phyloP scores from a whole-genome alignment of 1,139 yeast species.

The Protomyces inouyei region DNA sequence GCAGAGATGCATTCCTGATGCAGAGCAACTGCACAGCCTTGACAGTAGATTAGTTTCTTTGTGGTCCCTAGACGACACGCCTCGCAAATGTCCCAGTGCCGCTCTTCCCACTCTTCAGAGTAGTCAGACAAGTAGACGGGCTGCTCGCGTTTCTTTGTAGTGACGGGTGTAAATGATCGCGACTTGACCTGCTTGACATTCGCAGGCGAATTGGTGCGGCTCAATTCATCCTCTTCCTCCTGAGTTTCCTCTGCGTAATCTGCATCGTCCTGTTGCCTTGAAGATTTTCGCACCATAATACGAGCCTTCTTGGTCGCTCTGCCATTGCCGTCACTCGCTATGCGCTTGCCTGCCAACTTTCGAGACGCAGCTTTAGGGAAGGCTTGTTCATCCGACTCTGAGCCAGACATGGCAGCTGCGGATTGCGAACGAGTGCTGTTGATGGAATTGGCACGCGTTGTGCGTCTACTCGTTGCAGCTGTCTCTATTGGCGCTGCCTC shows the following conservation, averaged over 20 bases:
- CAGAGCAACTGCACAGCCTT: constrained; percentile 32
- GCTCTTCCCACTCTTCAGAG: constrained; percentile 28
- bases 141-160: constrained; percentile 2
- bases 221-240: background rate
- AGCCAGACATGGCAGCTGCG: too few species aligned
- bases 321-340: background rate
- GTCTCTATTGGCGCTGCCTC: background rate
- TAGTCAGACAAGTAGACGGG: constrained; percentile 5
- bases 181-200: background rate
- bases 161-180: background rate
- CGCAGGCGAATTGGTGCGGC: background rate
- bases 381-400: background rate
- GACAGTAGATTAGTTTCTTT: constrained; percentile 30
- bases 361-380: background rate
- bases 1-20: constrained; percentile 29
- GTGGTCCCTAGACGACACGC: constrained; percentile 16
- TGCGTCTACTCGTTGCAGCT: background rate
- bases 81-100: constrained; percentile 29
- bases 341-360: background rate
- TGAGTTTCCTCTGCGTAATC: background rate
- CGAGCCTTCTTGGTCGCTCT: background rate
- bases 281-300: background rate
- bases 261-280: background rate
- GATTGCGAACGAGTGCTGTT: too few species aligned
- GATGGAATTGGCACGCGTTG: background rate